Base-by-base conservation (phyloP, 2,329 filamentous ascomycete species). In the Tolypocladium sp. region DNA sequence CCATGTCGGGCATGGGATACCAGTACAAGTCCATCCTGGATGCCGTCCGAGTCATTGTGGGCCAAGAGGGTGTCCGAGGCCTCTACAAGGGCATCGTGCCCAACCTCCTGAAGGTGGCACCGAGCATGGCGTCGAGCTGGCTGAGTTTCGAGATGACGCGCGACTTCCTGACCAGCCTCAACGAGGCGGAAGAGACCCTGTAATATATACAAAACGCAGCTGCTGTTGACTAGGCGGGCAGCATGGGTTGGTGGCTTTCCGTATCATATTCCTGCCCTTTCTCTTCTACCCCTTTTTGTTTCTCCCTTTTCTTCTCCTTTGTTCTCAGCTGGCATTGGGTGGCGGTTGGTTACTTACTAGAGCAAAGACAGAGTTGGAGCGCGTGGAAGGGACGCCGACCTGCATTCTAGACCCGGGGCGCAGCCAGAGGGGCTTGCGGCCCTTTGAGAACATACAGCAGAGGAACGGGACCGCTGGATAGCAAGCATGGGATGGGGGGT, bases 121-220 rank as follows among this genome's bases (percentile, higher is more conserved):
- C 94, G 4, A 97, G 92, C 72, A 99, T 99, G 93, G 94, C 94
- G 20, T 95, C 92, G 67, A 97, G 91, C 74, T 99, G 94, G 93
- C 83, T 97, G 62, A 97, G 92, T 74, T 99, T 96, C 71, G 94
- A 99, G 76, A 78, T 97, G 71, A 93, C 91, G 10, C 84, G 94
- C 64, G 94, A 99, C 74, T 89, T 95, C 70, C 77, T 97, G 46
- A 78, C 95, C 59, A 78, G 77, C 25, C 71, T 92, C 37, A 82
- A 81, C 1, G 76, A 77, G 33, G 70, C 64, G 35, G 68, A 68
- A 57, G 63, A 65, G 42, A 62, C 64, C 41, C 57, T 72, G 58
- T 71, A 61, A 68, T 44, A 51, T 65, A 61, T 62, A 60, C 51
- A 52, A 61, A 60, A 15, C 17, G 51, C 38, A 38, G 57, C 57